These are phyloP conservation scores for Polychytrium aggregatum DNA, from an alignment of 192 early-diverging fungal genomes.

Conservation along the genomic window DNA sequence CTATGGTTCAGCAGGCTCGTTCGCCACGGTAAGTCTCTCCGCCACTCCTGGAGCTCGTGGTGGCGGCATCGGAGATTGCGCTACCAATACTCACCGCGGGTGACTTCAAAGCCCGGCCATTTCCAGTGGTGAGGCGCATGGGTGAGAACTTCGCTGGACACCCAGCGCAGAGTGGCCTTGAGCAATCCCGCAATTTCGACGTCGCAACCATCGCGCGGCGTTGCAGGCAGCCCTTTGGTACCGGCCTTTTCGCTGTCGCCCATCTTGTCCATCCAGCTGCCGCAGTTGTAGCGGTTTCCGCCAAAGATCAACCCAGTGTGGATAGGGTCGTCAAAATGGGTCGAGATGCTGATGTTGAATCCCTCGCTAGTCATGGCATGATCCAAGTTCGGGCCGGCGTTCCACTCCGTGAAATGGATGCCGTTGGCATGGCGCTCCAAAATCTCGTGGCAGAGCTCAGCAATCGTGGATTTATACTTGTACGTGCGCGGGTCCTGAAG, in stretches of 20 bases:
- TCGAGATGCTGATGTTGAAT: slow-evolving; percentile 69
- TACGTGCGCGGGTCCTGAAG: slow-evolving; percentile 50
- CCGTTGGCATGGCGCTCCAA: slow-evolving; percentile 81
- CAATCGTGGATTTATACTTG: slow-evolving; percentile 55
- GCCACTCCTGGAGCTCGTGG: too few species aligned
- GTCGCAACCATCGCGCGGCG: slow-evolving; percentile 82
- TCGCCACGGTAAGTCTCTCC: too few species aligned
- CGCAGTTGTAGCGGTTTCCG: slow-evolving; percentile 88
- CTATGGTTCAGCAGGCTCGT: too few species aligned
- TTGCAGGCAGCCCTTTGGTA: slow-evolving; percentile 81
- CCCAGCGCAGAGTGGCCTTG: slow-evolving; percentile 77
- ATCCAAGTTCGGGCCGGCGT: slow-evolving; percentile 80
- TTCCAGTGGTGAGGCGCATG: slow-evolving; percentile 13
- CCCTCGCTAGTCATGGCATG: slow-evolving; percentile 85
- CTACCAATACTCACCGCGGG: too few species aligned
- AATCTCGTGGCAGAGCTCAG: slow-evolving; percentile 84
- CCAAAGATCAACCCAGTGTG: slow-evolving; percentile 71
- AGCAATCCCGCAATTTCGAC: slow-evolving; percentile 87
- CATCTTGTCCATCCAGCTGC: slow-evolving; percentile 99
- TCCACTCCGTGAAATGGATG: slow-evolving; percentile 88
- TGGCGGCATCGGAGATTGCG: too few species aligned
- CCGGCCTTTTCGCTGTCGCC: slow-evolving; percentile 86
- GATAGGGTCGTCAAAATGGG: slow-evolving; percentile 43
- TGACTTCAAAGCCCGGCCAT: slow-evolving; percentile 30
- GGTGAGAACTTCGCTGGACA: slow-evolving; percentile 33